phyloP scores from a whole-genome alignment of 2,329 filamentous ascomycete species.

The Trichoderma breve region DNA sequence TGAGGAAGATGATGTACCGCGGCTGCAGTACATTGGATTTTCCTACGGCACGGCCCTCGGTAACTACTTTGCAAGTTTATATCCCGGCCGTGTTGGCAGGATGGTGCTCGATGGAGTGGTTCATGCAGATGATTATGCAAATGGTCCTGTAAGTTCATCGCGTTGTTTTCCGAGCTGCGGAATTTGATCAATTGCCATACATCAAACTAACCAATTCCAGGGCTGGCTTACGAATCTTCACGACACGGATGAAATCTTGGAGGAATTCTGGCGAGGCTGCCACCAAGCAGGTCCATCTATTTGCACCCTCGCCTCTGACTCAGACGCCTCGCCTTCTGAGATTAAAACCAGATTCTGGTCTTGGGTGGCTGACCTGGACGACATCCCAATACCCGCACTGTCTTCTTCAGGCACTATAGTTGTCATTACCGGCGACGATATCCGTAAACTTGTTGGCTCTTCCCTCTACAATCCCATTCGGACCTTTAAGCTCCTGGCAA shows the following conservation, averaged over 20 bases:
- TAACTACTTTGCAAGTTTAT: conserved; percentile 41
- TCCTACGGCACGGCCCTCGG: conserved; percentile 42
- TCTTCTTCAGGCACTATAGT: not conserved
- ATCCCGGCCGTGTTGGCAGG: conserved; percentile 42
- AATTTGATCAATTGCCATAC: not conserved
- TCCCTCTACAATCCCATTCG: not conserved
- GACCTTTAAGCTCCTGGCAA: not conserved
- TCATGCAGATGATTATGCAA: conserved; percentile 22
- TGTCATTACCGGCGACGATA: not conserved
- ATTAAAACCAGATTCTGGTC: not conserved
- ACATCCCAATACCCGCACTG: not conserved
- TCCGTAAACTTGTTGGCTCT: not conserved
- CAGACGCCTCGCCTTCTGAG: not conserved
- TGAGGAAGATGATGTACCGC: not conserved
- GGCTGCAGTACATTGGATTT: conserved; percentile 37
- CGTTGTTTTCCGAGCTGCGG: not conserved
- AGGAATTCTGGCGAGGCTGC: not conserved
- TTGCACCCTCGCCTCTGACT: not conserved
- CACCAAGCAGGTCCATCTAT: conserved; percentile 1
- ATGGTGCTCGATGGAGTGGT: conserved; percentile 41
- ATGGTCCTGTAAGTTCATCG: not conserved
- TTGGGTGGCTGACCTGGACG: not conserved
- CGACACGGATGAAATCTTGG: not conserved
- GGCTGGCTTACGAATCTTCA: conserved; percentile 1
- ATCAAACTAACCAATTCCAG: not conserved